These are phyloP conservation scores for Phytopythium helicoides DNA, from an alignment of 352 stramenopile genomes.

Conservation along the genomic window DNA sequence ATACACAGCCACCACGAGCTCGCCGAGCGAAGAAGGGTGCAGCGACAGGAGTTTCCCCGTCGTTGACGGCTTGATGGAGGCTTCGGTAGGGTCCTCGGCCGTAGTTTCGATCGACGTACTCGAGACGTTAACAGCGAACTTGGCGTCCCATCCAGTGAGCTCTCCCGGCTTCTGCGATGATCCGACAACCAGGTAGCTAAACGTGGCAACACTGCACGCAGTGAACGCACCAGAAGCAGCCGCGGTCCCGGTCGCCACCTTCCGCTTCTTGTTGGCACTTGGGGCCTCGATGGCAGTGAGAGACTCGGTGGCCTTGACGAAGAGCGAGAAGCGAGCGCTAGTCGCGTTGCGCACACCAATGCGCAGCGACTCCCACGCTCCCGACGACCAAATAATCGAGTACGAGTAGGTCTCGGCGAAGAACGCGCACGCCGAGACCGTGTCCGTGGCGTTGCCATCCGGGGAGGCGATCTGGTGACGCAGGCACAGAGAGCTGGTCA, in stretches of 20 bases:
- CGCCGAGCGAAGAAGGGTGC: constrained; percentile 47
- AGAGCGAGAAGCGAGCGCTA: constrained; percentile 36
- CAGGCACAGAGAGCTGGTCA: constrained; percentile 29
- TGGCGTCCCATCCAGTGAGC: constrained; percentile 66
- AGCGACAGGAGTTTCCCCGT: constrained; percentile 49
- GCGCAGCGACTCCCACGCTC: constrained; percentile 51
- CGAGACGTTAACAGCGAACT: constrained; percentile 68
- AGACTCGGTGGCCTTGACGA: constrained; percentile 35
- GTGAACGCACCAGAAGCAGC: constrained; percentile 21
- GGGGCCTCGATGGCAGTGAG: constrained; percentile 19
- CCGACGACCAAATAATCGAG: constrained; percentile 57
- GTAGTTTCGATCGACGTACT: constrained; percentile 39
- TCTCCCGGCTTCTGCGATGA: constrained; percentile 29
- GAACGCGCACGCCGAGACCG: constrained; percentile 50
- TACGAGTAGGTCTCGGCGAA: constrained; percentile 71
- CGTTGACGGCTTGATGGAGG: constrained; percentile 16
- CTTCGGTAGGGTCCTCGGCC: constrained; percentile 16
- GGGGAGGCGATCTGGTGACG: constrained; percentile 22
- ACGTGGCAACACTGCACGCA: constrained; percentile 38
- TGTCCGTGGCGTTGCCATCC: constrained; percentile 15
- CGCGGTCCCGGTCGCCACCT: constrained; percentile 26
- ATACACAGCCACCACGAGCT: constrained; percentile 58
- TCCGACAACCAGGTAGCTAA: constrained; percentile 57
- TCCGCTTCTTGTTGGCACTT: constrained; percentile 61
- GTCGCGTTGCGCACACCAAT: constrained; percentile 9